Evolutionary conservation across 179 eudicot genomes (phyloP).

Genomic region (Sideroxylon spinosum): DNA sequence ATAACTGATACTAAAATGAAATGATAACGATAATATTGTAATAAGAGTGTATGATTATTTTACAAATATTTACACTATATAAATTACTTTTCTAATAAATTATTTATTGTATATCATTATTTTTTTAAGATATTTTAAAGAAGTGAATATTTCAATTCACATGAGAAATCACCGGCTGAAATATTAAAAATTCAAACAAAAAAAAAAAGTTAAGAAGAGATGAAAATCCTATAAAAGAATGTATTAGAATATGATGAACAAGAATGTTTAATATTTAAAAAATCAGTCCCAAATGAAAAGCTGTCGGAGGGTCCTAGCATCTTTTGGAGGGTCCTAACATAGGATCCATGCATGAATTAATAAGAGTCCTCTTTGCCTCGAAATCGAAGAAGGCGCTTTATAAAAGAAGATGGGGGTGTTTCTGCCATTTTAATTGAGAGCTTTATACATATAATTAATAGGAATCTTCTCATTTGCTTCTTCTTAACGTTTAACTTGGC

Average conservation of each 20-base stretch:
- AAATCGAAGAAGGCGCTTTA: slow-evolving; percentile 1
- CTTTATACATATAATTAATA: not conserved
- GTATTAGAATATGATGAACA: not conserved
- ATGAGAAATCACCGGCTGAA: not conserved
- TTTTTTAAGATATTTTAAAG: not conserved
- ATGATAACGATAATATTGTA: no score
- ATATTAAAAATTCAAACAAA: not conserved
- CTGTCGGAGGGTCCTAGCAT: not conserved
- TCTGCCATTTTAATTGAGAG: slow-evolving; percentile 13
- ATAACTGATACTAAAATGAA: no score
- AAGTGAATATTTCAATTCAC: not conserved
- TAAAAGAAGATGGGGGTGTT: slow-evolving; percentile 17
- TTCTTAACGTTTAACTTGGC: slow-evolving; percentile 28
- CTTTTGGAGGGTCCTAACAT: not conserved
- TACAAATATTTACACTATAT: no score
- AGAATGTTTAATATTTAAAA: not conserved
- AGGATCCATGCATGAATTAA: not conserved
- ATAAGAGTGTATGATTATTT: no score
- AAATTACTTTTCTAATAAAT: no score
- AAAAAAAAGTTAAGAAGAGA: slow-evolving; percentile 23
- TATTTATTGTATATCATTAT: no score
- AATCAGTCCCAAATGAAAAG: not conserved
- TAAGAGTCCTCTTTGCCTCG: slow-evolving; percentile 21
- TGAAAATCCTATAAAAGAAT: slow-evolving; percentile 22
- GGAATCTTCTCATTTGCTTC: slow-evolving; percentile 3